Conservation (phyloP, 805 yeast genomes). For the Yamadazyma insecticola region DNA sequence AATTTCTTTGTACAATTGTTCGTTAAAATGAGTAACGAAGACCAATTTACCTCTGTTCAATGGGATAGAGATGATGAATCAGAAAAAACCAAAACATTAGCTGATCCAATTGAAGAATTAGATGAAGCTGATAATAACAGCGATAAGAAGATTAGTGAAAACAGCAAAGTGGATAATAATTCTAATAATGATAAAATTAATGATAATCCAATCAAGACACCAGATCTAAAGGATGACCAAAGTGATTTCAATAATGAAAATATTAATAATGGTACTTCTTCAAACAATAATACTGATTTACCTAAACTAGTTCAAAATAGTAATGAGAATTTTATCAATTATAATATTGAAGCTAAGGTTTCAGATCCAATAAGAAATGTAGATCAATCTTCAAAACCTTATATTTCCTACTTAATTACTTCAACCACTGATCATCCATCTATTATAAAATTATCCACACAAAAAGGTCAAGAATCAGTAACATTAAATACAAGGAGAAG, state of each 20-base stretch:
- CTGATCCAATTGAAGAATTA: conserved; percentile 11
- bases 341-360: conserved; percentile 33
- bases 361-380: conserved; percentile 62
- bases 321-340: conserved; percentile 13
- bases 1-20: too few species aligned
- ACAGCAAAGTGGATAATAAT: neutral
- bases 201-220: neutral
- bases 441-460: conserved; percentile 31
- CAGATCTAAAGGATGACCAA: neutral
- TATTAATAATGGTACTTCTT: neutral
- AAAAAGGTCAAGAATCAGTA: conserved; percentile 15
- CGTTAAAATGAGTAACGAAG: conserved; percentile 22
- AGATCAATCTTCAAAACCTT: conserved; percentile 70
- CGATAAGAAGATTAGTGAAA: neutral
- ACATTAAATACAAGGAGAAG: conserved; percentile 64
- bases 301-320: neutral
- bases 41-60: conserved; percentile 53
- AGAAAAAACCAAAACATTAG: conserved; percentile 7
- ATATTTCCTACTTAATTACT: conserved; percentile 63
- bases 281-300: neutral
- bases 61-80: conserved; percentile 45
- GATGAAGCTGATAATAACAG: conserved; percentile 3
- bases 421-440: conserved; percentile 61
- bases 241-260: neutral
- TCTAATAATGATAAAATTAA: neutral